Conservation (phyloP, 2,329 filamentous ascomycete genomes). For the Talaromyces sp. region DNA sequence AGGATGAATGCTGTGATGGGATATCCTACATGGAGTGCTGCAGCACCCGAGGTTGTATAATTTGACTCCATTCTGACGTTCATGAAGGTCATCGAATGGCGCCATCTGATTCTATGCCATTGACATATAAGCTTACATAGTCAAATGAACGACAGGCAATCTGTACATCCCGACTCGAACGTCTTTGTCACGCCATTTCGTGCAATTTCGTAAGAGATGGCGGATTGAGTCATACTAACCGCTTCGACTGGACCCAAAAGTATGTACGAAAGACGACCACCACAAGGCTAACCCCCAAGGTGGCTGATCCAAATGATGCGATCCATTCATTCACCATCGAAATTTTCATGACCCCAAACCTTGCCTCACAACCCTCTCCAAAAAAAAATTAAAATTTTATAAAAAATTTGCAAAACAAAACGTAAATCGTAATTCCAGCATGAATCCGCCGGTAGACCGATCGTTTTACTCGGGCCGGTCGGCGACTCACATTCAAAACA, state of each 20-base stretch:
- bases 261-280: no score
- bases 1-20: background rate
- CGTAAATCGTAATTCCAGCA: no score
- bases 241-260: no score
- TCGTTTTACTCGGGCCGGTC: slow-evolving; percentile 1
- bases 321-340: background rate
- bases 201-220: no score
- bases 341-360: no score
- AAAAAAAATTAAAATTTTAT: background rate
- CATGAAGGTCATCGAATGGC: background rate
- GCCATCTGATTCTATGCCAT: background rate
- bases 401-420: background rate
- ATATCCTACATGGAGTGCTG: no score
- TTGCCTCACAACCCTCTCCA: background rate
- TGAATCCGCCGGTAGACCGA: background rate
- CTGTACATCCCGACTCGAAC: no score
- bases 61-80: background rate
- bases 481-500: background rate
- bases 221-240: no score
- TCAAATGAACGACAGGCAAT: no score
- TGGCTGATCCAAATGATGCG: background rate
- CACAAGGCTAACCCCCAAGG: no score
- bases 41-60: background rate
- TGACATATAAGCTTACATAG: background rate
- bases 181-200: no score